Conservation (phyloP, 306 rosid species). For the Castanea sativa region DNA sequence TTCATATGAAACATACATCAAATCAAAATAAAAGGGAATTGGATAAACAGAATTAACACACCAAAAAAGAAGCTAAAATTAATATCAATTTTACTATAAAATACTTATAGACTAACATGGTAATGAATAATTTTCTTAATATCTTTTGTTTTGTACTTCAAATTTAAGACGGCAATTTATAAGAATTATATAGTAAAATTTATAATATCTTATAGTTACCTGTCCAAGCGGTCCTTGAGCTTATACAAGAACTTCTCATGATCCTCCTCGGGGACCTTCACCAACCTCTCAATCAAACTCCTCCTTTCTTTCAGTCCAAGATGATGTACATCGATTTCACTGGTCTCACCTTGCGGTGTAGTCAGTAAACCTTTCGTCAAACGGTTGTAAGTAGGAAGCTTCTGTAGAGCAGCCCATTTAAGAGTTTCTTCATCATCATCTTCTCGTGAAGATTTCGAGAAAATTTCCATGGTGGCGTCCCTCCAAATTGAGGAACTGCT, state of each 20-base stretch:
- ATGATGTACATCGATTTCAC: slow-evolving; percentile 48
- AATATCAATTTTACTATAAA: too few relatives aligned
- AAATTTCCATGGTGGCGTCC: slow-evolving; percentile 34
- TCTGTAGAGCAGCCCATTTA: slow-evolving; percentile 69
- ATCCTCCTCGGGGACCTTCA: slow-evolving; percentile 41
- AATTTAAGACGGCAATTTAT: too few relatives aligned
- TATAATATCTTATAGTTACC: slow-evolving; percentile 28
- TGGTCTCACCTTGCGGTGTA: slow-evolving; percentile 35
- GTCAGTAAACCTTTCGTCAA: slow-evolving; percentile 64
- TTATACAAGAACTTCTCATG: slow-evolving; percentile 46
- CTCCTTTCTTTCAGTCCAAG: slow-evolving; percentile 46
- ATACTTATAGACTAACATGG: too few relatives aligned
- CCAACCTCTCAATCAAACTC: slow-evolving; percentile 37
- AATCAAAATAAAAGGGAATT: not conserved
- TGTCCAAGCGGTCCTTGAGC: slow-evolving; percentile 64
- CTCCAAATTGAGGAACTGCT: slow-evolving; percentile 41
- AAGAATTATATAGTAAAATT: too few relatives aligned
- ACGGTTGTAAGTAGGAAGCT: slow-evolving; percentile 72
- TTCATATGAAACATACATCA: not conserved
- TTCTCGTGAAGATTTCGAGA: slow-evolving; percentile 35
- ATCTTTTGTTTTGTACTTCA: too few relatives aligned
- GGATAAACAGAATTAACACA: not conserved
- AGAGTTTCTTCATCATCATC: slow-evolving; percentile 71
- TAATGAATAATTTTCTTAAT: too few relatives aligned
- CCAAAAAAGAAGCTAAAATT: not conserved